Evolutionary conservation across 768 basidiomycete genomes (phyloP).

Genomic region (Strobilomyces dryophilus): DNA sequence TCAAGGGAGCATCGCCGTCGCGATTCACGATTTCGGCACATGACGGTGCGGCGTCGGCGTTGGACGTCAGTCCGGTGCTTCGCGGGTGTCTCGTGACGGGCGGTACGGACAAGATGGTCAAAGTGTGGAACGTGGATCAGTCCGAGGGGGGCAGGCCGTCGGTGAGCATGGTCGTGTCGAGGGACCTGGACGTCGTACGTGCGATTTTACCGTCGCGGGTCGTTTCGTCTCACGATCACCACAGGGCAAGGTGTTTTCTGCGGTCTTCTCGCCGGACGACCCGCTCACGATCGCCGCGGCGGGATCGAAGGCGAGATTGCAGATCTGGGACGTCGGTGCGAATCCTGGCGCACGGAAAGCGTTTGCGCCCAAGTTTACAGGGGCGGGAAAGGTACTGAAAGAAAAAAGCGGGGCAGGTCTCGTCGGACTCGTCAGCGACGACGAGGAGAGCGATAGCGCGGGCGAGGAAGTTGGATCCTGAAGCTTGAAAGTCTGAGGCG

Average conservation of each 20-base stretch:
- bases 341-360: conserved; percentile 80
- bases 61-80: conserved; percentile 89
- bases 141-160: conserved; percentile 57
- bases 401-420: conserved; percentile 67
- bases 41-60: conserved; percentile 81
- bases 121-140: conserved; percentile 91
- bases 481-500: conserved; percentile 4
- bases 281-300: conserved; percentile 91
- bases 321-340: conserved; percentile 92
- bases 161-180: conserved; percentile 79
- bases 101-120: conserved; percentile 92
- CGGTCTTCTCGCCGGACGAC: conserved; percentile 90
- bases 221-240: neutral
- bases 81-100: conserved; percentile 91
- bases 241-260: conserved; percentile 95
- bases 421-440: conserved; percentile 63
- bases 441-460: conserved; percentile 60
- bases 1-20: conserved; percentile 60
- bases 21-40: conserved; percentile 92
- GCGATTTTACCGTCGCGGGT: neutral
- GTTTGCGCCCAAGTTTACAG: conserved; percentile 72
- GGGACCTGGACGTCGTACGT: conserved; percentile 88
- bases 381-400: conserved; percentile 63
- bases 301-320: conserved; percentile 89
- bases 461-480: conserved; percentile 33